Conservation (phyloP, 1,284 basidiomycete genomes). For the Sanghuangporus weigelae region DNA sequence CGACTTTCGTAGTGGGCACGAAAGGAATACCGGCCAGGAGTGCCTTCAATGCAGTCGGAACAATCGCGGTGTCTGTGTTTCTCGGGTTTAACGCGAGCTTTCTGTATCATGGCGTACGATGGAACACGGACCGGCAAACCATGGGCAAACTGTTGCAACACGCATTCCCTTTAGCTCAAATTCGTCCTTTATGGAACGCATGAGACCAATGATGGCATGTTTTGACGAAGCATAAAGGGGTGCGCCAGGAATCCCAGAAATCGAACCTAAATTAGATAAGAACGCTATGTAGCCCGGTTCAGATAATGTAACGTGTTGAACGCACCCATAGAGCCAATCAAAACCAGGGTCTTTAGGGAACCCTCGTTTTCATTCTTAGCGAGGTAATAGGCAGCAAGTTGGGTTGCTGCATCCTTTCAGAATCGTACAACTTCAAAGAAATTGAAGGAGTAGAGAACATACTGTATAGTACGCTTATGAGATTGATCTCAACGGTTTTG, state of each 20-base stretch:
- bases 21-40: slow-evolving; percentile 47
- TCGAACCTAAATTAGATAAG: slow-evolving; percentile 37
- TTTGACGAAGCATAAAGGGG: slow-evolving; percentile 47
- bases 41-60: slow-evolving; percentile 35
- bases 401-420: slow-evolving; percentile 31
- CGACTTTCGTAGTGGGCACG: slow-evolving; percentile 43
- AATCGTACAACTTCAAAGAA: neutral
- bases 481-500: slow-evolving; percentile 47
- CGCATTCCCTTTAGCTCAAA: slow-evolving; percentile 38
- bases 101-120: neutral
- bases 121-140: slow-evolving; percentile 39
- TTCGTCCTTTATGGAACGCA: slow-evolving; percentile 40
- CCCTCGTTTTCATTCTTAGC: slow-evolving; percentile 29
- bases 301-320: slow-evolving; percentile 2
- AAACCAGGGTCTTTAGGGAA: slow-evolving; percentile 42
- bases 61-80: slow-evolving; percentile 41
- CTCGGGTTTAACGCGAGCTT: slow-evolving; percentile 7
- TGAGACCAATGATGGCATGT: slow-evolving; percentile 48
- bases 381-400: slow-evolving; percentile 48
- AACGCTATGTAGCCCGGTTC: slow-evolving; percentile 8
- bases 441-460: slow-evolving; percentile 19
- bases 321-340: slow-evolving; percentile 53
- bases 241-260: slow-evolving; percentile 39
- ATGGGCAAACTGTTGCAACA: slow-evolving; percentile 46
- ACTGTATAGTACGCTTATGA: slow-evolving; percentile 49